phyloP scores from a whole-genome alignment of 2,329 filamentous ascomycete genomes.

The Trichoderma breve region DNA sequence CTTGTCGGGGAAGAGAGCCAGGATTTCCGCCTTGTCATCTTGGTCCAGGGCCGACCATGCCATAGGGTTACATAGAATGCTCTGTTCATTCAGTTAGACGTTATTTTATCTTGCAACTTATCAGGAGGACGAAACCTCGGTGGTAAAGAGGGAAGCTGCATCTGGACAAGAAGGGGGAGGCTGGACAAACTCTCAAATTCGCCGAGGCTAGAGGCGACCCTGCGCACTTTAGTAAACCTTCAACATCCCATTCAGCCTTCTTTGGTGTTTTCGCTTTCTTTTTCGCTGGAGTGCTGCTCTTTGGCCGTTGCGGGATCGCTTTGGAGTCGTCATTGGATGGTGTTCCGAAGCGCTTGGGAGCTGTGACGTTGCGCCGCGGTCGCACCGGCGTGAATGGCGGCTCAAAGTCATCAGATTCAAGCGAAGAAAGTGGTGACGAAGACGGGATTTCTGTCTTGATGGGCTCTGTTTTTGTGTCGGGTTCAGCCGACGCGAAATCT shows the following conservation, averaged over 20 bases:
- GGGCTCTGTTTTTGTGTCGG: not conserved
- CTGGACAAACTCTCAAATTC: slow-evolving; percentile 36
- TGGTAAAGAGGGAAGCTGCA: not conserved
- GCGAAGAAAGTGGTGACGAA: slow-evolving; percentile 7
- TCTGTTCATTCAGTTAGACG: slow-evolving; percentile 26
- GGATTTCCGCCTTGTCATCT: slow-evolving; percentile 37
- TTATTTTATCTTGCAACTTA: not conserved
- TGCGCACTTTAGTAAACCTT: slow-evolving; percentile 36
- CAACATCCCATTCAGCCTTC: slow-evolving; percentile 38
- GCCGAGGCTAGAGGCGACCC: slow-evolving; percentile 41
- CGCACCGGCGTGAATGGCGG: not conserved
- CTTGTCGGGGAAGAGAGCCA: slow-evolving; percentile 39
- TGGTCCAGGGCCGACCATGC: slow-evolving; percentile 39
- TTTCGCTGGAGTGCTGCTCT: not conserved
- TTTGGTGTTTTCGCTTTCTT: not conserved
- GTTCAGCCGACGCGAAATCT: not conserved
- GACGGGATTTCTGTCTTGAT: not conserved
- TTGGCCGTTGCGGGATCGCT: slow-evolving; percentile 1
- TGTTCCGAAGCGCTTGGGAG: not conserved
- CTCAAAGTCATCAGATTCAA: not conserved
- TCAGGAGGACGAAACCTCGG: not conserved
- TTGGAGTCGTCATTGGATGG: not conserved
- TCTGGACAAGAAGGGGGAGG: no score
- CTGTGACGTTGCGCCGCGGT: not conserved
- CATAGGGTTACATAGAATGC: slow-evolving; percentile 37